Evolutionary conservation across 805 yeast genomes (phyloP), one percentile per base, ranked within the genome.

Genomic region (Barnettozyma siamensis): DNA sequence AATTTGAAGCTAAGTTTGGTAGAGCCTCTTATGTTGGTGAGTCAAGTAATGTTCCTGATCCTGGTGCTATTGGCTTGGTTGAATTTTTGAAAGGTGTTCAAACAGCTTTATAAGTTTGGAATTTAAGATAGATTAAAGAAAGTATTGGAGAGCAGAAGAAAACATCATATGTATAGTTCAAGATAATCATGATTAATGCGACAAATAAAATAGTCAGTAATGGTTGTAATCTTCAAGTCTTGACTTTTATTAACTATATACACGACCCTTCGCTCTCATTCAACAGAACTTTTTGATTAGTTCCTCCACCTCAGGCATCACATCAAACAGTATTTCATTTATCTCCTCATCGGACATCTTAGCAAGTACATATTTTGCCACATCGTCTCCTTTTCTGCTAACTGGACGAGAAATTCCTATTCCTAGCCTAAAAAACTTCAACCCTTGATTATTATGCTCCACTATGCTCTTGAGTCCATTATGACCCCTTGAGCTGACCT

Each of bases 21-120:
- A 77, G 98, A 56, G 96, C 98, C 15, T 83, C 95, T 5, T 91
- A 89, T 58, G 96, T 89, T 21, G 88, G 86, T 20, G 86, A 84
- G n/a, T 70, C 70, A 6, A 48, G 54, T 21, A 61, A 64, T n/a
- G 64, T 88, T 24, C 95, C 96, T 2, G 98, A 89, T 55, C 96
- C 98, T 5, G 97, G 98, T 49, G 96, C 97, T 3, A 77, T 87
- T 43, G 97, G 97, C 4, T 66, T 89, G 19, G 83, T 79, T 28
- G 85, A 62, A 43, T 67, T 66, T 54, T 50, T 69, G 43, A 65
- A 64, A 45, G 72, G 71, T 54, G 59, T 64, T 18, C 57, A 59
- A 42, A 35, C 33, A n/a, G 51, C 49, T 7, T 42, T 51, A 33
- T 47, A 33, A 40, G 23, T 13, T 15, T 28, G 24, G 9, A 21